Base-by-base conservation (phyloP, 164 flowering plant species). In the Magnolia sinica region DNA sequence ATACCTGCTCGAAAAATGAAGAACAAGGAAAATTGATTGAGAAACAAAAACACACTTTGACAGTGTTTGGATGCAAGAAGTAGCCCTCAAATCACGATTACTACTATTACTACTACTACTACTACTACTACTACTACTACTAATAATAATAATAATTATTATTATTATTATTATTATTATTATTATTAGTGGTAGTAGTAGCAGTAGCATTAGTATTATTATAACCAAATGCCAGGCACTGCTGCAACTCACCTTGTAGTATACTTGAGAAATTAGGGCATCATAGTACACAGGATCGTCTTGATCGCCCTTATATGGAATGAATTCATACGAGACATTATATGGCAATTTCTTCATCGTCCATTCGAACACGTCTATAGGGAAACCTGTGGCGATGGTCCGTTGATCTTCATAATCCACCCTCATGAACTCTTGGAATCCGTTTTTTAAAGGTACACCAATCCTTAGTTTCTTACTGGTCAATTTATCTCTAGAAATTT, bases 401-500 rank as follows among this genome's bases (percentile, higher is more conserved):
- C 13, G 7, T 59, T 14, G 24, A 23, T 49, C 65, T 10, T 8
- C 9, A 1, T 29, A 14, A 0, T 65, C 61, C 70, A 74, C 77
- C 11, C 23, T 64, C 59, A 74, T 37, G 24, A 74, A 74, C 31
- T 74, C 77, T 1, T 9, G 9, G 71, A 74, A 74, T 20, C 76
- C 76, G 10, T 61, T 65, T 49, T 74, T 74, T 8, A 37, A 9
- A 14, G 77, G 77, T 7, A 75, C 77, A 1, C 77, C 77, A 67
- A 75, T 49, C 70, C 19, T 74, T 52, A 63, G 24, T 63, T 64
- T 74, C 52, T 74, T 74, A 16, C 0, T 29, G 45, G 45, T 37
- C 45, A 37, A 37, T 37, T 37, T 3, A 37, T 37, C 45, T 37
- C 45, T 37, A 20, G 1, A 0, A 45, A 49, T 19, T 2, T 2